phyloP scores from a whole-genome alignment of 352 stramenopile genomes.

The Pythium rishiriense region DNA sequence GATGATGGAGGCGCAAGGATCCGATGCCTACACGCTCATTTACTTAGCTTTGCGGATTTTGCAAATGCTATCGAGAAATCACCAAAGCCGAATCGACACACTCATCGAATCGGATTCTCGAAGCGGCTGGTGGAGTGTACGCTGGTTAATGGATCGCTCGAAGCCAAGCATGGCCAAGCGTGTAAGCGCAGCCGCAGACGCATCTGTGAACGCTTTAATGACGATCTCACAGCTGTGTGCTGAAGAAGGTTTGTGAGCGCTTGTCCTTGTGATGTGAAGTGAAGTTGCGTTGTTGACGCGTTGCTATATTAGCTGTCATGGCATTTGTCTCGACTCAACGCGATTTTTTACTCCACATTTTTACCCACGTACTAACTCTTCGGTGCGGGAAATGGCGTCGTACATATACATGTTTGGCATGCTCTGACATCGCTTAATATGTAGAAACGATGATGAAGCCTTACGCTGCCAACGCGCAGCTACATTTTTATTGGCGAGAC shows the following conservation, averaged over 20 bases:
- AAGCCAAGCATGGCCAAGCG: not conserved
- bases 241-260: conserved; percentile 5
- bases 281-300: too few species aligned
- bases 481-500: conserved; percentile 3
- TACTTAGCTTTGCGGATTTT: conserved; percentile 2
- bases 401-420: not conserved
- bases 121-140: conserved; percentile 16
- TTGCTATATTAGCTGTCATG: conserved; percentile 9
- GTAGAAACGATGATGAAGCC: not conserved
- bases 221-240: conserved; percentile 15
- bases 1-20: conserved; percentile 11
- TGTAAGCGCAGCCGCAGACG: not conserved
- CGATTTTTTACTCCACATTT: conserved; percentile 7
- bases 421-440: not conserved
- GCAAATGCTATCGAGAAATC: conserved; percentile 11
- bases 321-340: conserved; percentile 4
- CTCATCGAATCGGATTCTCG: not conserved
- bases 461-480: not conserved
- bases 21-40: conserved; percentile 11
- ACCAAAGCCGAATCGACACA: conserved; percentile 13
- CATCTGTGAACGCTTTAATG: conserved; percentile 9
- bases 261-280: too few species aligned
- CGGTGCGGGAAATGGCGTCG: not conserved
- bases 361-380: not conserved
- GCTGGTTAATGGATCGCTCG: conserved; percentile 17